Conservation (phyloP, 1,284 basidiomycete genomes). For the Coniophora puteana region DNA sequence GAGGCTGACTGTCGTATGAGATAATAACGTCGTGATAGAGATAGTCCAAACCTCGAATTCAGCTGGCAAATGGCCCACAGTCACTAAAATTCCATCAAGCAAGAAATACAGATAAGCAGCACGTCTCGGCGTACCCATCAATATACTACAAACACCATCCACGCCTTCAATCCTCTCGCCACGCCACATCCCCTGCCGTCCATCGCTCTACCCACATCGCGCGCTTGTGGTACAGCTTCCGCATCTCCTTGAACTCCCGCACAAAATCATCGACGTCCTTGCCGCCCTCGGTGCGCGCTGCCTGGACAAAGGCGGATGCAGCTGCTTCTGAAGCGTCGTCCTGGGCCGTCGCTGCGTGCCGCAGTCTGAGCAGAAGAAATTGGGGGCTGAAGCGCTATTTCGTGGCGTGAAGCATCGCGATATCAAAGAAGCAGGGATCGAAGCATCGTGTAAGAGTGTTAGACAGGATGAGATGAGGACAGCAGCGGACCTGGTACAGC, state of each 20-base stretch:
- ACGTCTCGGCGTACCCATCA: no score
- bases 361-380: conserved; percentile 81
- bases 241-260: conserved; percentile 78
- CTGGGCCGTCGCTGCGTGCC: conserved; percentile 83
- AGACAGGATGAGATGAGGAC: conserved; percentile 2
- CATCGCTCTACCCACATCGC: conserved; percentile 87
- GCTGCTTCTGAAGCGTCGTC: conserved; percentile 85
- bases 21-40: no score
- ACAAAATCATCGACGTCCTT: conserved; percentile 84
- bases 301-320: conserved; percentile 75
- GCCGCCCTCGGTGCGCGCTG: conserved; percentile 35
- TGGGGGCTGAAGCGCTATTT: conserved; percentile 85
- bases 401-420: no score
- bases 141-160: no score
- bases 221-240: conserved; percentile 88
- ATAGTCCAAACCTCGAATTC: no score
- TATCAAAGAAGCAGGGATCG: conserved; percentile 9
- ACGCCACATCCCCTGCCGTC: conserved; percentile 79
- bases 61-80: no score
- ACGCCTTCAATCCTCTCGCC: conserved; percentile 60
- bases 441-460: conserved; percentile 2
- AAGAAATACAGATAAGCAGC: no score
- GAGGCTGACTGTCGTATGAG: no score
- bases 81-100: no score
- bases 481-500: conserved; percentile 71